Percentiles rank a stretch among this genome's conserved stretches.
Conservation (phyloP, 2,329 filamentous ascomycete genomes). For the Aspergillus arachidicola region DNA sequence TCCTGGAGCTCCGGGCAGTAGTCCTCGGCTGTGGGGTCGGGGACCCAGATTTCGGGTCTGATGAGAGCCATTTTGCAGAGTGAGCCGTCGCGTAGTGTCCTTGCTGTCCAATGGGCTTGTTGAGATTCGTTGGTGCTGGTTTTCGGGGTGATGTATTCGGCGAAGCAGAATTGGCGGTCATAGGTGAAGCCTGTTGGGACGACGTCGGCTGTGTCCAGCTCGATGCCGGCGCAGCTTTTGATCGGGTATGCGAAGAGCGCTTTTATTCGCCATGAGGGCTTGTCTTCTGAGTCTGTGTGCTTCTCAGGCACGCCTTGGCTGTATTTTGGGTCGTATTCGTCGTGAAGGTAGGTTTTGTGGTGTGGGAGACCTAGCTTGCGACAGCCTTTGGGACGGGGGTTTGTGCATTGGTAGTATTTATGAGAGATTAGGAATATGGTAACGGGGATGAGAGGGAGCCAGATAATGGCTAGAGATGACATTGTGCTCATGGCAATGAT, state of each 20-base stretch:
- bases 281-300: slow-evolving; percentile 35
- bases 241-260: slow-evolving; percentile 80
- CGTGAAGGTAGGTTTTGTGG: slow-evolving; percentile 55
- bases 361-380: slow-evolving; percentile 52
- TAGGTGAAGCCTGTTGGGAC: slow-evolving; percentile 71
- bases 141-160: slow-evolving; percentile 56
- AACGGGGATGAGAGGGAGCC: not conserved
- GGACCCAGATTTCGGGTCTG: slow-evolving; percentile 63
- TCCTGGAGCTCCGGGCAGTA: slow-evolving; percentile 50
- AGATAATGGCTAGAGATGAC: slow-evolving; percentile 1
- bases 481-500: not conserved
- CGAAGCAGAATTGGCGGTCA: slow-evolving; percentile 83
- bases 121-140: not conserved
- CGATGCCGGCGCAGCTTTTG: slow-evolving; percentile 78
- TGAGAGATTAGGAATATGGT: slow-evolving; percentile 5
- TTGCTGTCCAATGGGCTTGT: slow-evolving; percentile 40
- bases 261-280: slow-evolving; percentile 57
- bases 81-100: slow-evolving; percentile 46
- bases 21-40: slow-evolving; percentile 47
- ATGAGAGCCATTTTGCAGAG: slow-evolving; percentile 70
- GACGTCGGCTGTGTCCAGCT: slow-evolving; percentile 67
- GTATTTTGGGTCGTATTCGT: slow-evolving; percentile 59
- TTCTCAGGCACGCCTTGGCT: slow-evolving; percentile 36
- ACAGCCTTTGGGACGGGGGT: slow-evolving; percentile 49
- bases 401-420: slow-evolving; percentile 5